Evolutionary conservation across 2,329 filamentous ascomycete genomes (phyloP), one percentile per base, ranked within the genome.

Genomic region (Cercospora canescens): DNA sequence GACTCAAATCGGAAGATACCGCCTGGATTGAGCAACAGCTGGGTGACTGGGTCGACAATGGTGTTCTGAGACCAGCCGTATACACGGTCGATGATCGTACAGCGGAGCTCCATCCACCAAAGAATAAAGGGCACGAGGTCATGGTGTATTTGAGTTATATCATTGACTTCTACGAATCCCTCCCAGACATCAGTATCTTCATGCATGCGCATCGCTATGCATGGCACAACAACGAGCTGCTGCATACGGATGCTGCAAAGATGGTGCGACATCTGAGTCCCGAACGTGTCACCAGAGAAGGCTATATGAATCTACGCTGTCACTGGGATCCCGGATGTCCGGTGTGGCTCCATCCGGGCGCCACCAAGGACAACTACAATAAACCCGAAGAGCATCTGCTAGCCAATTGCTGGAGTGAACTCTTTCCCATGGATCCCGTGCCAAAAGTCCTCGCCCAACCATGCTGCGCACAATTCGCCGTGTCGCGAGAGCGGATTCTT

Each of bases 401-500:
- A 6, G 81, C 80, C 0, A 79, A 81, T 41, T 77, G 76, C 0
- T 85, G 82, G 82, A 75, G 76, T 48, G 79, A 83, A 68, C 70
- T 85, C 0, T 85, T 85, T 68, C 83, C 83, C 1, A 69, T 80
- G 5, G 81, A 83, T 59, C 76, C 78, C 11, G 77, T 85, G 1
- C 83, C 83, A 0, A 70, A 72, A 1, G 82, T 87, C 0, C 80
- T 89, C 0, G 83, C 86, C 1, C 86, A 88, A 69, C 85, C 87
- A 3, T 89, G 87, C 74, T 89, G 88, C 72, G 86, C 85, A 2
- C 88, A 90, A 70, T 89, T 90, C 71, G 88, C 87, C 8, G 76
- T 89, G 3, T 86, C 84, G 6, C 78, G 83, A 2, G 85, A 88
- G 48, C 82, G 86, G 3, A 86, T 89, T 60, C 83, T 79, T 9